These are phyloP conservation scores for Euphrasia arctica DNA, from an alignment of 305 asterid species.

Conservation along the genomic window DNA sequence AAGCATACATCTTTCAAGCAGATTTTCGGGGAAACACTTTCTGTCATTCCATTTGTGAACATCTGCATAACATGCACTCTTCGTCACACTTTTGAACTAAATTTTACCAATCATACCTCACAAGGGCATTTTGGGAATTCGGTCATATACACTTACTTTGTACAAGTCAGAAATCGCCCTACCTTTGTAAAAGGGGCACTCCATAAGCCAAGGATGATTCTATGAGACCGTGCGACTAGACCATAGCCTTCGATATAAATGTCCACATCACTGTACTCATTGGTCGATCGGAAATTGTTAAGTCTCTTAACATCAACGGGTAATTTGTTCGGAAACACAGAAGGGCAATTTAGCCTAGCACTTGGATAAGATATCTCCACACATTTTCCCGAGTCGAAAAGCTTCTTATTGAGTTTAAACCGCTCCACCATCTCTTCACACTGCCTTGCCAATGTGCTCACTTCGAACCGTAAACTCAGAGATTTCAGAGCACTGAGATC, in stretches of 20 bases:
- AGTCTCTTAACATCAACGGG: slow-evolving; percentile 68
- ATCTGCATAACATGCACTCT: slow-evolving; percentile 48
- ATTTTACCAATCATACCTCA: not conserved
- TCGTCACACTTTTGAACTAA: not conserved
- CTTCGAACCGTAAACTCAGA: slow-evolving; percentile 69
- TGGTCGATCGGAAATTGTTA: slow-evolving; percentile 46
- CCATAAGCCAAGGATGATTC: slow-evolving; percentile 88
- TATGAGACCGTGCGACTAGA: slow-evolving; percentile 57
- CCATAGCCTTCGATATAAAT: slow-evolving; percentile 67
- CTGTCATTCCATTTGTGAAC: slow-evolving; percentile 99
- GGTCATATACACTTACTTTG: not conserved
- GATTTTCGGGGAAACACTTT: slow-evolving; percentile 62
- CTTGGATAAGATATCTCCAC: slow-evolving; percentile 73
- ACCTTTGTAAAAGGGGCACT: slow-evolving; percentile 93
- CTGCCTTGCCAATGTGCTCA: slow-evolving; percentile 58
- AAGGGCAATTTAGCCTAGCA: slow-evolving; percentile 44
- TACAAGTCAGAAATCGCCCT: slow-evolving; percentile 4
- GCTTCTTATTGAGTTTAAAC: slow-evolving; percentile 59
- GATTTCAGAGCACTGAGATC: slow-evolving; percentile 53
- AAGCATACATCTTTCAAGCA: slow-evolving; percentile 70
- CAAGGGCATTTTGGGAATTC: too few species aligned
- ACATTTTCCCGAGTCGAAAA: slow-evolving; percentile 65
- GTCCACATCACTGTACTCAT: slow-evolving; percentile 76
- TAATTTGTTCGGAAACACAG: slow-evolving; percentile 53
- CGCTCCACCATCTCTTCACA: slow-evolving; percentile 76